Evolutionary conservation across 257 asterid genomes (phyloP).

Genomic region (Jaltomata sinuosa): DNA sequence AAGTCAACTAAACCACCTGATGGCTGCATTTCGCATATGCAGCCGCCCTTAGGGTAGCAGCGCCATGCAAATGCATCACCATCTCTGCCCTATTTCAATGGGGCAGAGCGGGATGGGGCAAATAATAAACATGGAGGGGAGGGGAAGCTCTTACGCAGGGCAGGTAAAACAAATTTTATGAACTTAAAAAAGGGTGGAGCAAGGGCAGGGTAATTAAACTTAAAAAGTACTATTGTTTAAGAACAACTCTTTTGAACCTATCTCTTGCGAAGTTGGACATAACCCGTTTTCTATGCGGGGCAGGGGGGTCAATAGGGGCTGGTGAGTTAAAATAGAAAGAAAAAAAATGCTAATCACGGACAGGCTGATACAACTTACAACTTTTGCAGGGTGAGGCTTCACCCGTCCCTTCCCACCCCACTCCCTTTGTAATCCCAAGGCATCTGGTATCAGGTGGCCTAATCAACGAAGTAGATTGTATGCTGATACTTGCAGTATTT

Average conservation of each 20-base stretch:
- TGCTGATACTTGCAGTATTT: not conserved
- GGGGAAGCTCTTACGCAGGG: not conserved
- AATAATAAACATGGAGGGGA: not conserved
- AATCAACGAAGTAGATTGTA: not conserved
- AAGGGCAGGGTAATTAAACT: not conserved
- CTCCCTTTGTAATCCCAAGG: not conserved
- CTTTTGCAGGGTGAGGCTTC: not conserved
- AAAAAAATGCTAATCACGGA: not conserved
- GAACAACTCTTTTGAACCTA: not conserved
- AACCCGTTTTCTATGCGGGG: not conserved
- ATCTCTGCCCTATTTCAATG: not conserved
- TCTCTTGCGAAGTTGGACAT: not conserved
- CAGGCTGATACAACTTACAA: not conserved
- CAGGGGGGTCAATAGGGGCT: not conserved
- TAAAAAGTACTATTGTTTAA: not conserved
- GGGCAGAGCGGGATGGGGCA: not conserved
- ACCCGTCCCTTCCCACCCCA: not conserved
- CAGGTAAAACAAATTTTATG: not conserved
- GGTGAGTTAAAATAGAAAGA: not conserved
- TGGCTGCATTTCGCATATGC: not conserved
- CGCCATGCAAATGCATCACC: not conserved
- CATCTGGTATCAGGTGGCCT: not conserved
- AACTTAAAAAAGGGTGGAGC: not conserved
- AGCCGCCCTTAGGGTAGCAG: not conserved
- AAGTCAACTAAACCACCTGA: not conserved